Percentiles rank a stretch among this genome's conserved stretches.
Conservation (phyloP, 1,139 yeast species). For the Nematodospora anomalae region DNA sequence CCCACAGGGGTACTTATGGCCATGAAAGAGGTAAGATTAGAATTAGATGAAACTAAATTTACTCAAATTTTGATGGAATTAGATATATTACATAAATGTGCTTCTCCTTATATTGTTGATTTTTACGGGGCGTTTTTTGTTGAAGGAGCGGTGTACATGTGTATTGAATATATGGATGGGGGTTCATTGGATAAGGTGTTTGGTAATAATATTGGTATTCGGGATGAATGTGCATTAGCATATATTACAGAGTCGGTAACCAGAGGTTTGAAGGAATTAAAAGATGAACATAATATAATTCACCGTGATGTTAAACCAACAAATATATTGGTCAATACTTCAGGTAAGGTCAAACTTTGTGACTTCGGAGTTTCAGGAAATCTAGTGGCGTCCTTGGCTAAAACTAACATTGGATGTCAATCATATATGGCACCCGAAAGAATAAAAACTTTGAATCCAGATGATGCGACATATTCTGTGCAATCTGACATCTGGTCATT, state of each 20-base stretch:
- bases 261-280: slow-evolving; percentile 77
- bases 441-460: slow-evolving; percentile 59
- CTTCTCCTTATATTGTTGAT: slow-evolving; percentile 87
- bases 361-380: slow-evolving; percentile 98
- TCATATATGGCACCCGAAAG: slow-evolving; percentile 99
- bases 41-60: slow-evolving; percentile 86
- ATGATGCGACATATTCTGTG: slow-evolving; percentile 82
- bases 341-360: slow-evolving; percentile 87
- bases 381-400: slow-evolving; percentile 90
- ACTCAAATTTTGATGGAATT: slow-evolving; percentile 94
- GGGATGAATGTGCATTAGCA: slow-evolving; percentile 74
- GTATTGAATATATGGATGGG: slow-evolving; percentile 98
- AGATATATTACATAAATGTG: slow-evolving; percentile 88
- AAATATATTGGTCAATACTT: slow-evolving; percentile 75
- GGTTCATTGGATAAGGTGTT: slow-evolving; percentile 90
- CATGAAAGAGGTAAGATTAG: slow-evolving; percentile 92
- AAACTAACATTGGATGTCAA: slow-evolving; percentile 97
- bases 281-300: slow-evolving; percentile 84
- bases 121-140: slow-evolving; percentile 96
- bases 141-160: slow-evolving; percentile 97
- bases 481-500: slow-evolving; percentile 97
- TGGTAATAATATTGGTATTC: slow-evolving; percentile 67
- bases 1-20: slow-evolving; percentile 97
- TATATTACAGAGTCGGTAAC: slow-evolving; percentile 80
- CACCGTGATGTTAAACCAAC: slow-evolving; percentile 98